Evolutionary conservation across 116 monocot genomes (phyloP), one percentile per base, ranked within the genome.

Genomic region (Iris pallida): DNA sequence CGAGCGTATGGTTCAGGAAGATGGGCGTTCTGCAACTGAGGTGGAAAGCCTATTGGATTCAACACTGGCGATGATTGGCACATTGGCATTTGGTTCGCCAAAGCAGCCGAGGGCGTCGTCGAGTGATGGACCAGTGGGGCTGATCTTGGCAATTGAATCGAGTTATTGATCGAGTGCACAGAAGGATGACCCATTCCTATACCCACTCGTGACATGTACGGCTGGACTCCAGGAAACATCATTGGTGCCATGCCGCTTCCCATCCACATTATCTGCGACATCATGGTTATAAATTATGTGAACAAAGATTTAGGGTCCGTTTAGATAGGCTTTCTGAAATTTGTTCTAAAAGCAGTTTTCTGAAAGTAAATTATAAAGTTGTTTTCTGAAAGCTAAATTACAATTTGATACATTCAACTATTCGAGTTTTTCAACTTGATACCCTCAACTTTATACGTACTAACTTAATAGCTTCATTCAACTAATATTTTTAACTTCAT

Each of bases 211-310:
- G 83, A 52, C 73, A 77, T 72, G 54, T 65, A 78, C 43, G 78
- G 85, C 42, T 85, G 81, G 42, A 69, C 41, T 16, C 54, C 58
- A 4, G 86, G 83, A 61, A 82, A 77, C 73, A 86, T 74, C 83
- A 83, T 71, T 4, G 80, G 75, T 18, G 55, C 70, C 78, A 83
- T 78, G 64, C 62, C 61, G 30, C 78, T 76, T 45, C 80, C 83
- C 86, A 83, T 83, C 67, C 80, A 83, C 86, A 86, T 85, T 63
- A 90, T 71, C 90, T 90, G 75, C 66, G 57, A 15, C 30, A 67
- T 53, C n/a, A n/a, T n/a, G n/a, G n/a, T 17, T 1, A 17, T 46
- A 17, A 59, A 43, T 63, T n/a, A 45, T 49, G 15, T 45, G 20
- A 14, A 6, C 6, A 56, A 44, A 64, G 16, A 17, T 0, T 45